Evolutionary conservation across 1,284 basidiomycete species (phyloP).

Genomic region (Bjerkandera adusta): DNA sequence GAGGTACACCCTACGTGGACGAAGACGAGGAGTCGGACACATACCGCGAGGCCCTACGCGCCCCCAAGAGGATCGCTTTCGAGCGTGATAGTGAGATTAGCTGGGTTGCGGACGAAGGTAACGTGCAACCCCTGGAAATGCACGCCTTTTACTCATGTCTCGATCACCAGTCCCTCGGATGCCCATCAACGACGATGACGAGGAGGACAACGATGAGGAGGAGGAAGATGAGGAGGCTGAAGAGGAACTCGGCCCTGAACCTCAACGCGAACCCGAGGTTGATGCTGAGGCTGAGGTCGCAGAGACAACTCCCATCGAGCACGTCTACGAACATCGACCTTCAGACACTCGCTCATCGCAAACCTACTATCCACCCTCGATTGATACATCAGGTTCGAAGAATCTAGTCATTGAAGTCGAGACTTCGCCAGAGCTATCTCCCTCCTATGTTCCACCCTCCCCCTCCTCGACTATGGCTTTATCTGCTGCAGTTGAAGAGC

Average conservation of each 20-base stretch:
- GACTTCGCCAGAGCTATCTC: constrained; percentile 47
- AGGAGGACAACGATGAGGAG: constrained; percentile 50
- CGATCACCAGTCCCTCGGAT: constrained; percentile 51
- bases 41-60: constrained; percentile 40
- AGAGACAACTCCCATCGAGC: constrained; percentile 10
- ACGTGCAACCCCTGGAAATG: constrained; percentile 26
- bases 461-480: constrained; percentile 47
- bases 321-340: constrained; percentile 12
- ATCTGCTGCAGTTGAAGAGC: too few relatives aligned
- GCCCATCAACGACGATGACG: constrained; percentile 52
- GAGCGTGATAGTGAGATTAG: constrained; percentile 64
- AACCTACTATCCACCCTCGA: constrained; percentile 15
- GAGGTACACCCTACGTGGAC: constrained; percentile 51
- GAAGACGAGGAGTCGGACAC: constrained; percentile 64
- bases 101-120: constrained; percentile 72
- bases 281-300: constrained; percentile 4
- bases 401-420: constrained; percentile 62
- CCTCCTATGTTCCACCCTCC: constrained; percentile 46
- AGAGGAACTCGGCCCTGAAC: too few relatives aligned
- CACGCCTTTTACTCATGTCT: background rate
- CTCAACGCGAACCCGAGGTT: constrained; percentile 41
- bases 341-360: constrained; percentile 19
- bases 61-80: constrained; percentile 36
- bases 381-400: constrained; percentile 46
- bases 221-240: constrained; percentile 30